phyloP scores from a whole-genome alignment of 2,329 filamentous ascomycete species.

The Curvularia lunata region DNA sequence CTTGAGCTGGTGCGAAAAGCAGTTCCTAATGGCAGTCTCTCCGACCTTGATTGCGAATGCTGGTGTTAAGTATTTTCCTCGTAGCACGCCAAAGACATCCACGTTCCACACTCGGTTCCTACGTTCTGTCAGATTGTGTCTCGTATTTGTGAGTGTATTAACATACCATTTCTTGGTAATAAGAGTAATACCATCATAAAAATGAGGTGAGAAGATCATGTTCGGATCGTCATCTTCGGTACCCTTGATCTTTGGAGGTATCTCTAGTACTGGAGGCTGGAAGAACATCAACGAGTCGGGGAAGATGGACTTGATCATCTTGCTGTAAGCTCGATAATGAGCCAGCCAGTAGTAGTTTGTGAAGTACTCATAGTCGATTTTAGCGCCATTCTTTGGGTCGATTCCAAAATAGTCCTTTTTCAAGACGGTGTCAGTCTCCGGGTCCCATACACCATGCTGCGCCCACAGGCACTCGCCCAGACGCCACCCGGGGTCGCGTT shows the following conservation, averaged over 20 bases:
- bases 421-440: slow-evolving; percentile 74
- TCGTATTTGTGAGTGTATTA: too few relatives aligned
- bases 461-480: slow-evolving; percentile 97
- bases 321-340: slow-evolving; percentile 77
- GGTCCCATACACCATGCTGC: slow-evolving; percentile 95
- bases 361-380: slow-evolving; percentile 81
- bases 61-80: slow-evolving; percentile 85
- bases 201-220: slow-evolving; percentile 93
- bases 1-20: slow-evolving; percentile 83
- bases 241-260: slow-evolving; percentile 86
- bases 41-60: slow-evolving; percentile 92
- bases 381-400: slow-evolving; percentile 74
- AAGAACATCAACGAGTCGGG: slow-evolving; percentile 85
- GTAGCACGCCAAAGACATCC: slow-evolving; percentile 88
- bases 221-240: slow-evolving; percentile 87
- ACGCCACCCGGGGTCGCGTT: slow-evolving; percentile 85
- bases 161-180: slow-evolving; percentile 92
- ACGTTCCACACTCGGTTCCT: slow-evolving; percentile 95
- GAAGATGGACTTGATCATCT: slow-evolving; percentile 77
- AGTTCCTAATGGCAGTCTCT: slow-evolving; percentile 92
- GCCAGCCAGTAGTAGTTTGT: slow-evolving; percentile 92
- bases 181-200: slow-evolving; percentile 94
- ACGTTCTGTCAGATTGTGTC: slow-evolving; percentile 19
- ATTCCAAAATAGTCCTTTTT: slow-evolving; percentile 88
- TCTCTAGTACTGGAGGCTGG: slow-evolving; percentile 88